These are phyloP conservation scores for Colletotrichum cereale DNA, from an alignment of 2,329 filamentous ascomycete genomes.

Conservation along the genomic window DNA sequence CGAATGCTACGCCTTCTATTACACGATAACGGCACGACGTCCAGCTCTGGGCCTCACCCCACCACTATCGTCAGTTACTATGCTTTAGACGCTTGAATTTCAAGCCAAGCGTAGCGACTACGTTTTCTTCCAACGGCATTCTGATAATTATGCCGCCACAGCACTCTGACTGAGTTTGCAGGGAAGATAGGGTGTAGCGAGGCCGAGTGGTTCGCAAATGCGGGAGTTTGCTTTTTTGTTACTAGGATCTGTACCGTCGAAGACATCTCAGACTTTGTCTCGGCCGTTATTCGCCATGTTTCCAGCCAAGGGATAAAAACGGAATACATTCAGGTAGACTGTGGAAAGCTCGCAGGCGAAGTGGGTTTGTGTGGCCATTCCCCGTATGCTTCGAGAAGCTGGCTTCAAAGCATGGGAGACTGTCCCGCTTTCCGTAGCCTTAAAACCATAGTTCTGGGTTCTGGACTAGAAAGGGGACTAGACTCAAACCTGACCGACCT, in stretches of 20 bases:
- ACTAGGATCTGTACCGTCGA: background rate
- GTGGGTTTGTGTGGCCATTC: background rate
- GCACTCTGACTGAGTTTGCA: background rate
- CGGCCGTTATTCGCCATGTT: background rate
- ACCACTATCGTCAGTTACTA: background rate
- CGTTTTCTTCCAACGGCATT: no score
- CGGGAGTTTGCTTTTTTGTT: background rate
- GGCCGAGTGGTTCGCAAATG: background rate
- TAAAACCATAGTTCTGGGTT: background rate
- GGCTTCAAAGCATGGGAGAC: background rate
- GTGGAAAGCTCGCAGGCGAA: background rate
- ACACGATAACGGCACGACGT: conserved; percentile 1
- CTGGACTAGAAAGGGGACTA: background rate
- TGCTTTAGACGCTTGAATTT: background rate
- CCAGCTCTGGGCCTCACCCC: background rate
- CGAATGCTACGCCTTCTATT: conserved; percentile 5
- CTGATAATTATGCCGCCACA: background rate
- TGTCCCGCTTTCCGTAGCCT: background rate
- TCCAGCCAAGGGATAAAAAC: no score
- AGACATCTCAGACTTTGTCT: background rate
- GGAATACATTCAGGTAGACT: no score
- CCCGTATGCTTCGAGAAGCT: background rate
- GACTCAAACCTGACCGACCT: background rate
- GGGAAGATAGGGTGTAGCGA: no score
- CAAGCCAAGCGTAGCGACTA: background rate